Conservation (phyloP, 164 flowering plant genomes). For the Saururus chinensis region DNA sequence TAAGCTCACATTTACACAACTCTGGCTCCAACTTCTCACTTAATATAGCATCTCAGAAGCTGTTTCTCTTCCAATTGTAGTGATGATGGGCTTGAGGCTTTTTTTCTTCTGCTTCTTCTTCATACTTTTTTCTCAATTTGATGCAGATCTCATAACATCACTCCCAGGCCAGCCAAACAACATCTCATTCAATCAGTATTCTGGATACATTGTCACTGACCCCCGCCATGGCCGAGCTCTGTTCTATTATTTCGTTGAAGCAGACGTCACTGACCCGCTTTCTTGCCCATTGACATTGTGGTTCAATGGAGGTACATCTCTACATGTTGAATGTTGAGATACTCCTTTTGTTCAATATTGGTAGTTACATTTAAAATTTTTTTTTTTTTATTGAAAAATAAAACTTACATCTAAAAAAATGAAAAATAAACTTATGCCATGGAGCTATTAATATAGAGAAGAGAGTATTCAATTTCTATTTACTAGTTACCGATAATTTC, state of each 20-base stretch:
- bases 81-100: not conserved
- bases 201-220: conserved; percentile 32
- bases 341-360: no score
- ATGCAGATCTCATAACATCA: conserved; percentile 15
- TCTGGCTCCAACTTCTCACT: not conserved
- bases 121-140: not conserved
- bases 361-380: no score
- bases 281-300: conserved; percentile 36
- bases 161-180: conserved; percentile 34
- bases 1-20: not conserved
- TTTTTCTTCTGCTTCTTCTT: not conserved
- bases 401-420: no score
- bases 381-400: no score
- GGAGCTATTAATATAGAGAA: no score
- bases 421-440: no score
- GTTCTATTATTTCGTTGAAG: conserved; percentile 42
- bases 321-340: not conserved
- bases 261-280: conserved; percentile 14
- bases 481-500: no score
- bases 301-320: conserved; percentile 37
- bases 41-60: not conserved
- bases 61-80: not conserved
- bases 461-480: no score
- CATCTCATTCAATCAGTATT: conserved; percentile 25
- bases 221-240: conserved; percentile 29